A percentile compares a stretch with the other conserved stretches of the same genome.
phyloP scores from a whole-genome alignment of 139 green algal species.

The Limnomonas spitsbergensis region DNA sequence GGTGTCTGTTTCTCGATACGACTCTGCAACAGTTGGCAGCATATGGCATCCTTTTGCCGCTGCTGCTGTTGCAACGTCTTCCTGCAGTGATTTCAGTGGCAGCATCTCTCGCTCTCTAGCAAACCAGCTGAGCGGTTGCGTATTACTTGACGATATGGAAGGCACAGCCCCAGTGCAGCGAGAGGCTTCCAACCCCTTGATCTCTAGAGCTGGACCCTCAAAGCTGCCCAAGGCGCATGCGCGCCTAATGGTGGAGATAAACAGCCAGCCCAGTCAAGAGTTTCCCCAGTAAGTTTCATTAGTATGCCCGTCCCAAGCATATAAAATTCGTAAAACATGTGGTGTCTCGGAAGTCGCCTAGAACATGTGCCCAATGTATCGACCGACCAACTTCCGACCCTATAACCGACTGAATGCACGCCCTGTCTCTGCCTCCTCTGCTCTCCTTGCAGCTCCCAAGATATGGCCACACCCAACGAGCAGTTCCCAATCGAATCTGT shows the following conservation, averaged over 20 bases:
- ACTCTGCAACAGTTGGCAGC: not conserved
- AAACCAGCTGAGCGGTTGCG: not conserved
- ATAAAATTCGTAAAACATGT: no score
- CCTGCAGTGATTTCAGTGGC: not conserved
- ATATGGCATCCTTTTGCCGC: not conserved
- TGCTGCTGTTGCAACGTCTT: slow-evolving; percentile 3
- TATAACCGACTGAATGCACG: no score
- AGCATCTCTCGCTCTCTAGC: not conserved
- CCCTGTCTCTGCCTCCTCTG: not conserved
- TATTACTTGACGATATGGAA: not conserved
- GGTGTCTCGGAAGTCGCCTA: no score
- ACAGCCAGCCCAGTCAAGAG: slow-evolving; percentile 33
- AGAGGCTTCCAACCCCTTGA: not conserved
- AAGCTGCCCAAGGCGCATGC: not conserved
- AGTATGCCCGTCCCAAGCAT: no score
- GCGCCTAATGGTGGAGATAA: slow-evolving; percentile 27
- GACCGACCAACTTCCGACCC: no score
- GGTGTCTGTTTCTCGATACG: not conserved
- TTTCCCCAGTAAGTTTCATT: slow-evolving; percentile 19
- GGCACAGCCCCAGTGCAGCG: not conserved
- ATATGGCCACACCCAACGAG: slow-evolving; percentile 52
- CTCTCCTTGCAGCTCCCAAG: slow-evolving; percentile 50
- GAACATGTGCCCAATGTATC: no score
- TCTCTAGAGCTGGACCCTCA: not conserved
- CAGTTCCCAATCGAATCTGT: slow-evolving; percentile 52